Evolutionary conservation across 2,329 filamentous ascomycete species (phyloP), one percentile per base, ranked within the genome.

Genomic region (Alternaria sp.): DNA sequence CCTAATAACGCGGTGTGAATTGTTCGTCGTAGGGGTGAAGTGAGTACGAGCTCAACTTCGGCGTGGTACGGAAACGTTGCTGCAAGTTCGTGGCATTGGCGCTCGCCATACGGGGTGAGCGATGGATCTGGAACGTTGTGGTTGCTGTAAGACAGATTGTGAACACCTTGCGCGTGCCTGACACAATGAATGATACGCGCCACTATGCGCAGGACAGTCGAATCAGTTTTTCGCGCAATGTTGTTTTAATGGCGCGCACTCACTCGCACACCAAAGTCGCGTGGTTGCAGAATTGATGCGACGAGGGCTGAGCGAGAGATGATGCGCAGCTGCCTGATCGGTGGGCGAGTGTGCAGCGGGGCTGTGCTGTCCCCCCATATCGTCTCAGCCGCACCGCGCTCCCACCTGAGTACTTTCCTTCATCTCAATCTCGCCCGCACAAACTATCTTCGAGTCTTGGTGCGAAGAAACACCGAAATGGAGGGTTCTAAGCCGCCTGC

Each of bases 381-480:
- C 3, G 11, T 40, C n/a, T 40, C 36, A 40, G 36, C n/a, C 36
- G 36, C 32, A 9, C 32, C 1, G 15, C 32, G 32, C 15, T 3
- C 36, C 15, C 3, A 40, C n/a, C 1, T 6, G 1, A 40, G n/a
- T 11, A 3, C 36, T 40, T 11, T 40, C 9, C n/a, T 17, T 40
- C 5, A 40, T 10, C 8, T 36, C 32, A 9, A 5, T 9, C 8
- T 36, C 15, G 2, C 8, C 7, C 7, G 3, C 0, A n/a, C 15
- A 36, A 5, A 36, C 15, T 1, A 15, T 0, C 15, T 36, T n/a
- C 32, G 4, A 5, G 2, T 36, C n/a, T 40, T 40, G 36, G 36
- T 40, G 15, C n/a, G 9, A 17, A 40, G 0, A 11, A 6, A 0
- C 6, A 0, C 3, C 1, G 1, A 40, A 17, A 40, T 40, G 36